A percentile compares a stretch with the other conserved stretches of the same genome.
Conservation (phyloP, 1,284 basidiomycete species). For the Takashimella koratensis region DNA sequence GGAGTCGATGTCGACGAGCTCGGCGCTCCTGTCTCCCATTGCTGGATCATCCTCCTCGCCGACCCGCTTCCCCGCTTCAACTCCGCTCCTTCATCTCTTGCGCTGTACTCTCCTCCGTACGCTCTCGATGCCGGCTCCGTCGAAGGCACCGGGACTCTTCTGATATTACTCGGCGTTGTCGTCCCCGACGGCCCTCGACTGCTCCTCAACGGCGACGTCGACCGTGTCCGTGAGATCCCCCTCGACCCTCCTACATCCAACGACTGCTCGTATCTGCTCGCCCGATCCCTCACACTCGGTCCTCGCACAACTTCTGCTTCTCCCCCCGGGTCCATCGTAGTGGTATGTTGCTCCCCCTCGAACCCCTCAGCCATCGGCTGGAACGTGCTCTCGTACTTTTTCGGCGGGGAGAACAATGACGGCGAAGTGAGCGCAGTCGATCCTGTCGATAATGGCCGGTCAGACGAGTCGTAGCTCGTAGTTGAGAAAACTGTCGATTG, state of each 20-base stretch:
- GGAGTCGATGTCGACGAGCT: not conserved
- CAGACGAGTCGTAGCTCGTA: not conserved
- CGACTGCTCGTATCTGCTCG: conserved; percentile 24
- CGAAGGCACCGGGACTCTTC: conserved; percentile 23
- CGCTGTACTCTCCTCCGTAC: not conserved
- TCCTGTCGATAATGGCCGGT: conserved; percentile 1
- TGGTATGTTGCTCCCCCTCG: not conserved
- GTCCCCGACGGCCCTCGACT: not conserved
- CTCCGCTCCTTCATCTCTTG: not conserved
- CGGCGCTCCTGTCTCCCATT: conserved; percentile 30
- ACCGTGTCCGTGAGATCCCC: conserved; percentile 9
- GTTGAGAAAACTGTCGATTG: not conserved
- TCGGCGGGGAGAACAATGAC: not conserved
- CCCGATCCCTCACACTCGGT: conserved; percentile 23
- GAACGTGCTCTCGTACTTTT: not conserved
- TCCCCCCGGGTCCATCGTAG: not conserved
- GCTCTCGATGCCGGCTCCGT: conserved; percentile 17
- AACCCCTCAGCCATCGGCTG: not conserved
- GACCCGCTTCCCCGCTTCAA: conserved; percentile 23
- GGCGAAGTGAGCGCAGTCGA: conserved; percentile 4
- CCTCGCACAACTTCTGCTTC: conserved; percentile 18
- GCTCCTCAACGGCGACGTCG: conserved; percentile 19
- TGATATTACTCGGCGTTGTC: conserved; percentile 10
- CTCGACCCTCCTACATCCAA: not conserved
- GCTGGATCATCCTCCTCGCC: conserved; percentile 35